Evolutionary conservation across 2,329 filamentous ascomycete genomes (phyloP), one percentile per base, ranked within the genome.

Genomic region (Chaetomiaceae sp.): DNA sequence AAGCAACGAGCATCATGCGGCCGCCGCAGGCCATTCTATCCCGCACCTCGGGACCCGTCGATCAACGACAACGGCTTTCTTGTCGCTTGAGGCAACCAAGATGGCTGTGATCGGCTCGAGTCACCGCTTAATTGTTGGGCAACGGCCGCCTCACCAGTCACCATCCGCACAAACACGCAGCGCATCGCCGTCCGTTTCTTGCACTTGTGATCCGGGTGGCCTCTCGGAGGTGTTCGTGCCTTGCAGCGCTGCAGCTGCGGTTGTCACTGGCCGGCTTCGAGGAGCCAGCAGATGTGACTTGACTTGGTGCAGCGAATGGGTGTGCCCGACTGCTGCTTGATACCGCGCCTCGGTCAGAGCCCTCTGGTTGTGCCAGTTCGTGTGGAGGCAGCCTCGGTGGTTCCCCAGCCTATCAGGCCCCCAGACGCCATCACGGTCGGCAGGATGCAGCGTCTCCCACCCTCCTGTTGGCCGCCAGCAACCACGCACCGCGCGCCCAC

Each of bases 211-310:
- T 58, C 55, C 55, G 54, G 57, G 61, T 61, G 55, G 60, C 59
- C 61, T 62, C 58, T 49, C 45, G 46, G 55, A n/a, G 39, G n/a
- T 55, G 55, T 55, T 60, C 58, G 61, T 64, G 46, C 61, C 62
- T 63, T 61, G 59, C 58, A 61, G 54, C 44, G 33, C 47, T n/a
- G 29, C 53, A 57, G 14, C 60, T 63, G 59, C 58, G 45, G 46
- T 40, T 54, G 43, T 52, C 47, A 61, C 60, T 60, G 60, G 62
- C 47, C 37, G 39, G 45, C 43, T 29, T 23, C 29, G n/a, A 54
- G 49, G 43, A 29, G 45, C 46, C 17, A 29, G 31, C 27, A 43
- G 51, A 54, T 60, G 61, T 58, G 60, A 62, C 54, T 34, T 51
- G 57, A 55, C 46, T 20, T 22, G 33, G 19, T 52, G 47, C 59